Base-by-base conservation (phyloP, 1,284 basidiomycete genomes). In the Melampsora americana region DNA sequence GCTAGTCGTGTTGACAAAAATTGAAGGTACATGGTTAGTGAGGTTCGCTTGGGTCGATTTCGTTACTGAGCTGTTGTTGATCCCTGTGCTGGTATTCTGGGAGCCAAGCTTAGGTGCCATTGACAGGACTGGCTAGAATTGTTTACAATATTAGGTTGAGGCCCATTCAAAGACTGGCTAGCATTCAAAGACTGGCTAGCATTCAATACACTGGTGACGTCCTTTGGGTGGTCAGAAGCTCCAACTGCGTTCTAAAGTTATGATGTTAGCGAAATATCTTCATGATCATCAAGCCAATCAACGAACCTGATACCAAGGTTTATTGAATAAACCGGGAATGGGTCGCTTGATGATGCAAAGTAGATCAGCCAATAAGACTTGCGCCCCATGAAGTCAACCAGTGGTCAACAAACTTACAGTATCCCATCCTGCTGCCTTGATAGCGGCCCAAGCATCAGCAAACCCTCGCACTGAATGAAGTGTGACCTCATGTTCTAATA, bases 401-500 rank as follows among this genome's bases (percentile, higher is more conserved):
- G 14, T 9, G 28, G 18, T 11, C 20, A 7, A 18, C 23, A 12
- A n/a, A 64, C 88, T 89, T 48, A 83, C 81, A 50, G 86, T 84
- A 64, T 86, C 86, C 92, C 92, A 94, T 44, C 88, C 88, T 77
- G 88, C 88, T 16, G 84, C 78, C 72, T 85, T 84, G 80, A 93
- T 88, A 59, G 87, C 78, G 7, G 89, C 88, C 82, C 87, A 93
- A 16, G 88, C 82, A 73, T 85, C 83, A 18, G 90, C 89, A 84
- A 93, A 95, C 5, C 87, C 87, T 61, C 85, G 82, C 48, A 92
- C 88, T 32, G 89, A 86, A 77, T 85, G 80, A 66, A 87, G 84
- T n/a, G 85, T 87, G n/a, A 90, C 84, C 83, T 94, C 93, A 83
- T 95, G 93, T 83, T 94, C 90, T 78, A 95, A 86, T 77, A 92